These are phyloP conservation scores for Globisporangium megalacanthum DNA, from an alignment of 352 stramenopile species.

Conservation along the genomic window DNA sequence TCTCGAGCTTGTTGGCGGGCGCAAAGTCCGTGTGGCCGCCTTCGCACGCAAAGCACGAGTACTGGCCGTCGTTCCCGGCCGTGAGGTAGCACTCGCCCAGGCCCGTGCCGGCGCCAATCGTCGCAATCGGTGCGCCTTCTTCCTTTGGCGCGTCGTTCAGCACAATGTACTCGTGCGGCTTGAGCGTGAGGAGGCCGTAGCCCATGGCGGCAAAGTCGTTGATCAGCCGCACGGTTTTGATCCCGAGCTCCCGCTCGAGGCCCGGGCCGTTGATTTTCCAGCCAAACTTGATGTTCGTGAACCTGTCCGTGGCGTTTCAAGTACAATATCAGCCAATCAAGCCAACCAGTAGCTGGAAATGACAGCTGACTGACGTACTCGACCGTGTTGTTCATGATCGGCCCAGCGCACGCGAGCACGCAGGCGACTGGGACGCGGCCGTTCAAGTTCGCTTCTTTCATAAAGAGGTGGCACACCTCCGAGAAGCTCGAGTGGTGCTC, in stretches of 20 bases:
- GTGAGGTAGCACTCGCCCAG: constrained; percentile 97
- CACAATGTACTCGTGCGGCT: constrained; percentile 89
- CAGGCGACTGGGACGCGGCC: constrained; percentile 53
- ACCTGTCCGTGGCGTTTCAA: constrained; percentile 22
- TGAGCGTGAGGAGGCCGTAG: constrained; percentile 95
- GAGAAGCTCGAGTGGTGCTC: constrained; percentile 76
- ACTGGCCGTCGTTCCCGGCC: constrained; percentile 70
- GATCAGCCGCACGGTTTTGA: constrained; percentile 89
- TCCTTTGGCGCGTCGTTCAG: constrained; percentile 74
- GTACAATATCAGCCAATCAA: neutral
- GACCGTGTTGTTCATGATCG: constrained; percentile 79
- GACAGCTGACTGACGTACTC: constrained; percentile 29
- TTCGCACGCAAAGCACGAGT: constrained; percentile 92
- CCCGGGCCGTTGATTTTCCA: constrained; percentile 85
- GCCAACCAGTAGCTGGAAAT: constrained; percentile 2
- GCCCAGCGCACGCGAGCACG: constrained; percentile 74
- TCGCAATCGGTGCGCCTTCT: constrained; percentile 89
- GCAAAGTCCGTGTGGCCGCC: constrained; percentile 95
- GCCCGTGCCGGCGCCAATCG: constrained; percentile 95
- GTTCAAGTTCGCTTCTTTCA: constrained; percentile 88
- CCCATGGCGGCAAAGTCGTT: constrained; percentile 98
- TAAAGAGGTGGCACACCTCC: constrained; percentile 90
- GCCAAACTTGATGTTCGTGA: constrained; percentile 92
- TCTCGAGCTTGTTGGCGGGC: constrained; percentile 84
- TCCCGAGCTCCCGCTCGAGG: constrained; percentile 78